A percentile compares a stretch with the other conserved stretches of the same genome.
These are phyloP conservation scores for Phytopythium mirpurense DNA, from an alignment of 352 stramenopile genomes.

Conservation along the genomic window DNA sequence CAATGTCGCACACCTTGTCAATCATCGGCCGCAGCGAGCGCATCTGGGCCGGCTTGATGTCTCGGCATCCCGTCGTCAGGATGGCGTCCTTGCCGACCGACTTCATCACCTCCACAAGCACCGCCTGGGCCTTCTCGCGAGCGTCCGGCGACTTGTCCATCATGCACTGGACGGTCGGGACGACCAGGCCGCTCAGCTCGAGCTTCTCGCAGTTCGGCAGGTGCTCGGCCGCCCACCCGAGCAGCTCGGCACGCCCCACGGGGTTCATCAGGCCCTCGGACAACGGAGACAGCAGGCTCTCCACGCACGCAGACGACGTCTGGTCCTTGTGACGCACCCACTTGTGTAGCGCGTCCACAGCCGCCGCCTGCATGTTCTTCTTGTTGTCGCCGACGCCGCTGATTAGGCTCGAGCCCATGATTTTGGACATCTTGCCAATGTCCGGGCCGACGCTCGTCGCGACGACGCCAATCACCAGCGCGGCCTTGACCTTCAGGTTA, in stretches of 20 bases:
- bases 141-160: conserved; percentile 83
- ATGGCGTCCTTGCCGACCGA: conserved; percentile 74
- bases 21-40: conserved; percentile 81
- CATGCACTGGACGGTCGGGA: conserved; percentile 71
- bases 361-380: conserved; percentile 80
- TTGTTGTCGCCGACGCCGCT: conserved; percentile 83
- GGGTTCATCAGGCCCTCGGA: conserved; percentile 71
- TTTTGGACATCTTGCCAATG: conserved; percentile 77
- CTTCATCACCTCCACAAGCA: conserved; percentile 80
- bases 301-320: conserved; percentile 57
- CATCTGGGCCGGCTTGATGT: conserved; percentile 86
- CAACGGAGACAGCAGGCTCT: conserved; percentile 63
- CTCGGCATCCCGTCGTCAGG: conserved; percentile 59
- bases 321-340: conserved; percentile 78
- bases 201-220: conserved; percentile 57
- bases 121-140: conserved; percentile 70
- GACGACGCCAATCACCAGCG: conserved; percentile 75
- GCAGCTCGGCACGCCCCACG: conserved; percentile 71
- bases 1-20: conserved; percentile 57
- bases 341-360: conserved; percentile 73
- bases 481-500: conserved; percentile 84
- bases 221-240: conserved; percentile 71
- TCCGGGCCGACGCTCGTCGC: conserved; percentile 73
- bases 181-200: conserved; percentile 61
- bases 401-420: conserved; percentile 62